Evolutionary conservation across 164 flowering plant species (phyloP).

Genomic region (Echeveria elegans): DNA sequence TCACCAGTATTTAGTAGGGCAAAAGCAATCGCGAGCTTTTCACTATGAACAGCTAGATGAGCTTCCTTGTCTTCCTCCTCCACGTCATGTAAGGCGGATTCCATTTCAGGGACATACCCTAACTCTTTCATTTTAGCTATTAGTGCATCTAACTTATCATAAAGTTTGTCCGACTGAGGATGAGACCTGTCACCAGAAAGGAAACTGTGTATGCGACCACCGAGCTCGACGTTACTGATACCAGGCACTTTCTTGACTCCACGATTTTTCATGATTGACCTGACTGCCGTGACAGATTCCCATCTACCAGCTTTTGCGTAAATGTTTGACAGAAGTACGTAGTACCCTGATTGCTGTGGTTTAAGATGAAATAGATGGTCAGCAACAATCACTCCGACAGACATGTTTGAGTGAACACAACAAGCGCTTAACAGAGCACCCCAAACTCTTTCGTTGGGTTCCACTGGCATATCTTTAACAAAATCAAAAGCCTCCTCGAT

Average conservation of each 20-base stretch:
- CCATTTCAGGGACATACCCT: too few relatives aligned
- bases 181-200: slow-evolving; percentile 31
- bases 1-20: too few relatives aligned
- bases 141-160: too few relatives aligned
- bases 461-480: slow-evolving; percentile 22
- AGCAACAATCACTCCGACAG: slow-evolving; percentile 27
- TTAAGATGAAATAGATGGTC: slow-evolving; percentile 22
- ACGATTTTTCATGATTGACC: slow-evolving; percentile 23
- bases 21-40: too few relatives aligned
- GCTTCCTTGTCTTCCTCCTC: too few relatives aligned
- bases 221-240: slow-evolving; percentile 28
- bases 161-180: too few relatives aligned
- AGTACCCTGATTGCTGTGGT: slow-evolving; percentile 31
- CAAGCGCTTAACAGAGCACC: slow-evolving; percentile 32
- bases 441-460: slow-evolving; percentile 33
- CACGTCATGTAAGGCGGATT: too few relatives aligned
- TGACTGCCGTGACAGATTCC: too few relatives aligned
- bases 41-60: too few relatives aligned
- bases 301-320: slow-evolving; percentile 38
- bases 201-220: slow-evolving; percentile 20
- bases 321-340: slow-evolving; percentile 28
- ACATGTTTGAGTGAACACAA: slow-evolving; percentile 21
- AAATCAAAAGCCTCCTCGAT: slow-evolving; percentile 26
- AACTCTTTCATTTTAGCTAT: too few relatives aligned
- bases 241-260: slow-evolving; percentile 30